Evolutionary conservation across 192 early-diverging fungal genomes (phyloP).

Genomic region (Pilobolus umbonatus): DNA sequence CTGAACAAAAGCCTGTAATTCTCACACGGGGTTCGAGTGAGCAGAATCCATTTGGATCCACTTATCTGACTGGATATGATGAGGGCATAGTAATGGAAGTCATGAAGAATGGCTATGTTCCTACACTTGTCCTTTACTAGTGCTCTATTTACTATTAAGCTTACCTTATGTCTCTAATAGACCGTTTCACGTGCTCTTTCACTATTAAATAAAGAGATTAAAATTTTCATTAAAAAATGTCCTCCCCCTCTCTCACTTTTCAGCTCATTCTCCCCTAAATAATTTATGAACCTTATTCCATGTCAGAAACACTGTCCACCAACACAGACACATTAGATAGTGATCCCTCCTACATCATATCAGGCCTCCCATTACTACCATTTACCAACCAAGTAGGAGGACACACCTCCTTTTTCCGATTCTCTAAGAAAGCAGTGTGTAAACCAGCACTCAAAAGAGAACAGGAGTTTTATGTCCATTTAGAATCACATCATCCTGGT

Average conservation of each 20-base stretch:
- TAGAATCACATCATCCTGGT: slow-evolving; percentile 70
- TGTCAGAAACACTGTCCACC: neutral
- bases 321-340: slow-evolving; percentile 6
- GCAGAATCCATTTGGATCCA: slow-evolving; percentile 69
- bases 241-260: neutral
- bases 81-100: slow-evolving; percentile 57
- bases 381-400: slow-evolving; percentile 94
- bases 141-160: no score
- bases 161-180: no score
- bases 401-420: slow-evolving; percentile 91
- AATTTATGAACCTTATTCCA: no score
- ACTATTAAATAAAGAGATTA: neutral
- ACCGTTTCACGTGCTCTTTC: no score
- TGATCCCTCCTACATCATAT: slow-evolving; percentile 30
- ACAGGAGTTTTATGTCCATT: slow-evolving; percentile 83
- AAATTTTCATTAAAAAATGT: neutral
- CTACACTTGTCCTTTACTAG: slow-evolving; percentile 53
- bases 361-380: slow-evolving; percentile 64
- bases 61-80: slow-evolving; percentile 59
- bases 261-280: neutral
- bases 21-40: slow-evolving; percentile 57
- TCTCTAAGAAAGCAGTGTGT: slow-evolving; percentile 95
- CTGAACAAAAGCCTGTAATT: slow-evolving; percentile 47
- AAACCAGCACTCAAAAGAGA: slow-evolving; percentile 88
- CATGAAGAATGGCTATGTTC: slow-evolving; percentile 59